Base-by-base conservation (phyloP, 2,329 filamentous ascomycete genomes). In the Ophiocordyceps robertsii region DNA sequence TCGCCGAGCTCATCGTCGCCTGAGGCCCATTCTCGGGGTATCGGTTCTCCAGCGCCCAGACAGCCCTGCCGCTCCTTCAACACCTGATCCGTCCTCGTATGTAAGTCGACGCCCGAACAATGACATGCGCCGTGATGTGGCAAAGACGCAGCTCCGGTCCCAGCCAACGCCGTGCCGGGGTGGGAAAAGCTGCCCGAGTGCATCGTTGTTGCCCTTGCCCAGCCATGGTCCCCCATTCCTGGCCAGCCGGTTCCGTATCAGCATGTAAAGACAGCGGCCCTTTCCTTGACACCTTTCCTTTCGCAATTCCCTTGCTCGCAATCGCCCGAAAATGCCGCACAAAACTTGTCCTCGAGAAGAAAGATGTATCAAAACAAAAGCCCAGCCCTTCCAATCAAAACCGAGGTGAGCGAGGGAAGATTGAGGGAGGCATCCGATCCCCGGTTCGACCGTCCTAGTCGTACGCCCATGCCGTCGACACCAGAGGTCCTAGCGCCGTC, bases 291-390 rank as follows among this genome's bases (percentile, higher is more conserved):
- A 5, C 33, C 33, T 36, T 16, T 8, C 33, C 21, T 50, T 46
- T 42, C 37, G 39, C n/a, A n/a, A 24, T 31, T 33, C 32, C 16
- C 12, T 38, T 44, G 45, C 43, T 46, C 46, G 45, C 44, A 39
- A 43, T 51, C 50, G 46, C 46, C 46, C 47, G 43, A 39, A 40
- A 48, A 48, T 53, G 50, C 44, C 46, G 39, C 41, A n/a, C n/a
- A 41, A 31, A n/a, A 41, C 42, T 39, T 44, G 41, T 40, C 45
- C 27, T 41, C 40, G 37, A 13, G 9, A 16, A n/a, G 33, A 6
- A 32, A 36, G 33, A 36, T 39, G 35, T 40, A 31, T 38, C 43
- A 36, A 44, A 36, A 36, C 38, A 46, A n/a, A 44, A 41, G 27
- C 42, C 30, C 36, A 31, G 38, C 39, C 30, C 14, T 43, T 39